Percentiles rank a stretch among this genome's conserved stretches.
Evolutionary conservation across 2,329 filamentous ascomycete genomes (phyloP).

Genomic region (Fusarium haematococcum): DNA sequence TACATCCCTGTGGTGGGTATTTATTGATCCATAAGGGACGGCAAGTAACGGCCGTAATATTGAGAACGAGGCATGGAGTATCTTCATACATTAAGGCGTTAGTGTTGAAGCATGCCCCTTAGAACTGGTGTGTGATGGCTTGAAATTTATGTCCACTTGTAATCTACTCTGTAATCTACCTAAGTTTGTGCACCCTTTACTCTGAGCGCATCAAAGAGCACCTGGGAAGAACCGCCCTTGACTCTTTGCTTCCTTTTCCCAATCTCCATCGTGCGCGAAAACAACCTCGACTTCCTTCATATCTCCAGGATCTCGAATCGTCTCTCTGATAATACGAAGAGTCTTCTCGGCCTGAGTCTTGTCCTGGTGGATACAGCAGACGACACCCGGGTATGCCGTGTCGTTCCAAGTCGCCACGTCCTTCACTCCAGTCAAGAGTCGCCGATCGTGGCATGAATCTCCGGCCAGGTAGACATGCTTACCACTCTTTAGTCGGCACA

Average conservation of each 20-base stretch:
- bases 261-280: slow-evolving; percentile 21
- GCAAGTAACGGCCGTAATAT: not conserved
- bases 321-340: not conserved
- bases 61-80: not conserved
- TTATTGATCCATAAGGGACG: not conserved
- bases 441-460: slow-evolving; percentile 15
- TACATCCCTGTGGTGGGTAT: not conserved
- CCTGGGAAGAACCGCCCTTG: not conserved
- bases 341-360: slow-evolving; percentile 3
- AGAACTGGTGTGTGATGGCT: not conserved
- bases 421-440: slow-evolving; percentile 13
- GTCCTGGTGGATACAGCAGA: slow-evolving; percentile 19
- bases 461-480: slow-evolving; percentile 19
- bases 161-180: not conserved
- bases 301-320: not conserved
- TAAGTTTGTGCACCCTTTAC: not conserved
- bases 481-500: slow-evolving; percentile 3
- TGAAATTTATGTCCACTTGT: not conserved
- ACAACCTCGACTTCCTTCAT: slow-evolving; percentile 11
- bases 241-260: slow-evolving; percentile 3
- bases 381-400: not conserved
- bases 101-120: not conserved
- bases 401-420: slow-evolving; percentile 17
- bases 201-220: not conserved
- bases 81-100: not conserved